These are phyloP conservation scores for Quercus gilva DNA, from an alignment of 306 rosid genomes.

Conservation along the genomic window DNA sequence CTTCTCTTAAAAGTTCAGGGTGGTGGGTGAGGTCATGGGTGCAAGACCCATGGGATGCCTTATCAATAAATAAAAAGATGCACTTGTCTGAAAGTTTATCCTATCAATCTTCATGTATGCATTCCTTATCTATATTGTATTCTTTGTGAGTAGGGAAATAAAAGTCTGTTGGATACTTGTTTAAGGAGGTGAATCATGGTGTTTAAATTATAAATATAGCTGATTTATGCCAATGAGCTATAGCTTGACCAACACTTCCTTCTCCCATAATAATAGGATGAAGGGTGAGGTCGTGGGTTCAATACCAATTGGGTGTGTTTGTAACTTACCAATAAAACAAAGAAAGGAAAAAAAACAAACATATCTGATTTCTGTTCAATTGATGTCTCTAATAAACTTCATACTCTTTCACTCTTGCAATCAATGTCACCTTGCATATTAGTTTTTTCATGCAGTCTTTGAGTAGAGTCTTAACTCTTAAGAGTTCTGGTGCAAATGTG, in stretches of 20 bases:
- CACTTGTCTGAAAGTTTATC: too few relatives aligned
- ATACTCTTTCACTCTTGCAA: background rate
- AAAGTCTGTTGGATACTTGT: background rate
- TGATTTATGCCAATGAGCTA: background rate
- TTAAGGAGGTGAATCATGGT: background rate
- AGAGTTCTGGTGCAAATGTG: background rate
- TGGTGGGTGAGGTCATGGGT: too few relatives aligned
- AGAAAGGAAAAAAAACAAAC: too few relatives aligned
- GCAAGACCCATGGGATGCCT: too few relatives aligned
- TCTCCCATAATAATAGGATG: too few relatives aligned
- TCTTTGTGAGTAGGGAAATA: background rate
- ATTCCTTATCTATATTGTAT: background rate
- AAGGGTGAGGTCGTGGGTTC: too few relatives aligned
- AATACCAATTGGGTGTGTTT: too few relatives aligned
- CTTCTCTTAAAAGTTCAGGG: too few relatives aligned
- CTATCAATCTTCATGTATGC: too few relatives aligned
- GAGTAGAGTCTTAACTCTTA: background rate
- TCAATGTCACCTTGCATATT: background rate
- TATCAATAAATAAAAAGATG: too few relatives aligned
- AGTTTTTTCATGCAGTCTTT: background rate
- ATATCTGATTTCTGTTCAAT: background rate
- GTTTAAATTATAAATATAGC: background rate
- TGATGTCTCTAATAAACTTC: background rate
- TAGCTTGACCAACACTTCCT: too few relatives aligned
- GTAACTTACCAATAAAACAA: too few relatives aligned